phyloP scores from a whole-genome alignment of 148 eudicot genomes.

The Vaccinium myrtillus region DNA sequence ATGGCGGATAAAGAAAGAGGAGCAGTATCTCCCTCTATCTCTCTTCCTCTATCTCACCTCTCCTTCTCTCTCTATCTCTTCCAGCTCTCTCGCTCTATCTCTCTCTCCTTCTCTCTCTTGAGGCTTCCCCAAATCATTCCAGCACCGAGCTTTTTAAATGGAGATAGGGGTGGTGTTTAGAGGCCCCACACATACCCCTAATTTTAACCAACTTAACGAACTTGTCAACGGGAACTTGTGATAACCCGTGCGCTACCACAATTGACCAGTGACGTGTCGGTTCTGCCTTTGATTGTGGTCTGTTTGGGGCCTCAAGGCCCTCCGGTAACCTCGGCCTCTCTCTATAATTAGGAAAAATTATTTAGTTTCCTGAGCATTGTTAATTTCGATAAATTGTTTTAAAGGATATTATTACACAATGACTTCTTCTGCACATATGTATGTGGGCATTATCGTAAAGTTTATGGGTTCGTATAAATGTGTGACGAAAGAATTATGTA shows the following conservation, averaged over 20 bases:
- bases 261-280: background rate
- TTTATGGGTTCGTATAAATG: background rate
- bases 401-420: no score
- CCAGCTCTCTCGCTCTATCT: background rate
- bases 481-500: background rate
- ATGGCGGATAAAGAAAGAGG: constrained; percentile 11
- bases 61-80: background rate
- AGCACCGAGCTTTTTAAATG: background rate
- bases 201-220: constrained; percentile 6
- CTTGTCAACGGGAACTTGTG: constrained; percentile 8
- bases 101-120: background rate
- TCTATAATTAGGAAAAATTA: background rate
- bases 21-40: constrained; percentile 12
- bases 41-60: background rate
- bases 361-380: background rate
- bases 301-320: background rate
- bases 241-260: background rate
- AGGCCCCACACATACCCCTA: background rate
- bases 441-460: background rate
- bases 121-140: background rate
- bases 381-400: background rate
- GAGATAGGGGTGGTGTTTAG: background rate
- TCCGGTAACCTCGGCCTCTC: background rate
- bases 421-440: background rate
- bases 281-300: background rate